Conservation (phyloP, 2,329 filamentous ascomycete genomes). For the Exutisphaerella laricina region DNA sequence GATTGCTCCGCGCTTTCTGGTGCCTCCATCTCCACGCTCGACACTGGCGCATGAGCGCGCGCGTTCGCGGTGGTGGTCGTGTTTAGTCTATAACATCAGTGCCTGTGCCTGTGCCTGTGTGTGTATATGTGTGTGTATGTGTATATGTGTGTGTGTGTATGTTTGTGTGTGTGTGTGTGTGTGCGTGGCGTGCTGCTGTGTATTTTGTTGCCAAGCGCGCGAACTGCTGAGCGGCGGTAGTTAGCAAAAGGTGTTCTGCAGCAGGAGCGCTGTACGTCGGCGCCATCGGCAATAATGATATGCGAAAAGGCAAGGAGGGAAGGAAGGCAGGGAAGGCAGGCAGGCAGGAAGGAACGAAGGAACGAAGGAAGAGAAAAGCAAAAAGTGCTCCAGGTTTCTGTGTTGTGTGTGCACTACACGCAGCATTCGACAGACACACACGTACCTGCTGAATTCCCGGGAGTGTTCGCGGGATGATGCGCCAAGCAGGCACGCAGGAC, state of each 20-base stretch:
- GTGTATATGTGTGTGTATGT: too few species aligned
- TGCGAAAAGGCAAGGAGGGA: not conserved
- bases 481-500: slow-evolving; percentile 10
- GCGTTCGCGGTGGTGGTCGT: not conserved
- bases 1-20: slow-evolving; percentile 14
- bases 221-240: too few species aligned
- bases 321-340: not conserved
- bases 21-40: slow-evolving; percentile 20
- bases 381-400: slow-evolving; percentile 2
- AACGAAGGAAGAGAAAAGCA: slow-evolving; percentile 1
- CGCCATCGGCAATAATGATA: too few species aligned
- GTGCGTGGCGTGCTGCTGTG: too few species aligned
- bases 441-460: slow-evolving; percentile 8
- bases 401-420: too few species aligned
- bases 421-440: slow-evolving; percentile 7
- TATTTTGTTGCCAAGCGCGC: too few species aligned
- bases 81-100: not conserved
- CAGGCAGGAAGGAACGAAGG: not conserved
- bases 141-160: too few species aligned
- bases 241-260: too few species aligned
- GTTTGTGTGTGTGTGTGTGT: too few species aligned
- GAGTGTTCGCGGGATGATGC: too few species aligned
- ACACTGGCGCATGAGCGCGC: slow-evolving; percentile 2
- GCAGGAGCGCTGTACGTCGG: too few species aligned
- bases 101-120: not conserved